Evolutionary conservation across 305 asterid species (phyloP).

Genomic region (Ruellia speciosa): DNA sequence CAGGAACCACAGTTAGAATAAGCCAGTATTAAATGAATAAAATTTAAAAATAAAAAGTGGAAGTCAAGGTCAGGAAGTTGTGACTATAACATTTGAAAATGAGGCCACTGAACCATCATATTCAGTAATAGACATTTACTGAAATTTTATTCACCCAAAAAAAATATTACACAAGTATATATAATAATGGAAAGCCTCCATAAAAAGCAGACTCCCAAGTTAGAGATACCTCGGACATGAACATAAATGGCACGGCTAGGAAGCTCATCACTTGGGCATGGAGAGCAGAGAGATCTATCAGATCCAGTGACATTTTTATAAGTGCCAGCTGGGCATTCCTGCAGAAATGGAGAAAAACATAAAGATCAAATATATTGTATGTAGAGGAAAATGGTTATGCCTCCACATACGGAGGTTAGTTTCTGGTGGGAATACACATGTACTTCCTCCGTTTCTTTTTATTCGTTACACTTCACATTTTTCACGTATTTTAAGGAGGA

Average conservation of each 20-base stretch:
- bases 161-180: constrained; percentile 1
- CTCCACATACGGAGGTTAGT: constrained; percentile 11
- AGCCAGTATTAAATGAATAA: constrained; percentile 8
- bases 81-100: neutral
- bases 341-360: constrained; percentile 23
- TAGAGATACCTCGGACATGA: constrained; percentile 65
- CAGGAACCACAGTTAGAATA: constrained; percentile 19
- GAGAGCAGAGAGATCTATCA: constrained; percentile 59
- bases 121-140: neutral
- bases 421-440: neutral
- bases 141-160: neutral
- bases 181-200: constrained; percentile 10
- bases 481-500: too few species aligned
- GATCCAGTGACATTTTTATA: constrained; percentile 91
- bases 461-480: too few species aligned
- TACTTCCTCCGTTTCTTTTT: too few species aligned
- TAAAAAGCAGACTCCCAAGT: constrained; percentile 13
- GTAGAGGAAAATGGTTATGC: constrained; percentile 12
- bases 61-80: neutral
- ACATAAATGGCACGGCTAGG: constrained; percentile 78
- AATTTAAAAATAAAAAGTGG: neutral
- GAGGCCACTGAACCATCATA: neutral
- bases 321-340: constrained; percentile 96
- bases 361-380: constrained; percentile 3
- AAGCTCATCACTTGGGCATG: constrained; percentile 73